Evolutionary conservation across 192 early-diverging fungal genomes (phyloP).

Genomic region (Podila epigama): DNA sequence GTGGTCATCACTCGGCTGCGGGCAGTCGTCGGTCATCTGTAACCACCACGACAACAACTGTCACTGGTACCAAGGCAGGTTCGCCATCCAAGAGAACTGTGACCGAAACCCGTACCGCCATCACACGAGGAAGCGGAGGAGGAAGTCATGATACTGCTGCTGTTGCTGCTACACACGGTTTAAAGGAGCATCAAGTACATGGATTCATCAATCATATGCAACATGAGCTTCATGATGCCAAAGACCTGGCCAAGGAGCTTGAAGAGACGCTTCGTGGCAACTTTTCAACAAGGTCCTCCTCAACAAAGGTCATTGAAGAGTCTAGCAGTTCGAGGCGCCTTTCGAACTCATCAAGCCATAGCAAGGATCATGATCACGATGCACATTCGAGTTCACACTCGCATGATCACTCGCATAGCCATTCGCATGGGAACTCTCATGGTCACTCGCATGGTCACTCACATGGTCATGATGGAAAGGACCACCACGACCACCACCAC

Average conservation of each 20-base stretch:
- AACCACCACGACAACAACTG: background rate
- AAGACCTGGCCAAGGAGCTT: slow-evolving; percentile 7
- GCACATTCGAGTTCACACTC: background rate
- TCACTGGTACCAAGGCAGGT: background rate
- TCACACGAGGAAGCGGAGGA: background rate
- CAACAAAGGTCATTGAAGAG: background rate
- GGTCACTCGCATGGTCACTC: too few relatives aligned
- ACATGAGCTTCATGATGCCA: slow-evolving; percentile 9
- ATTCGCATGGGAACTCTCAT: too few relatives aligned
- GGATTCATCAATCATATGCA: slow-evolving; percentile 28
- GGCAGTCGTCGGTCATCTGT: background rate
- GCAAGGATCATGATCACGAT: background rate
- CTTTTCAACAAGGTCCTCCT: background rate
- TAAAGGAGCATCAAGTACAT: slow-evolving; percentile 20
- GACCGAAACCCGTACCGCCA: background rate
- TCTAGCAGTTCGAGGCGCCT: background rate
- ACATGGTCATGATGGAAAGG: too few relatives aligned
- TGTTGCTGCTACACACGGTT: slow-evolving; percentile 2
- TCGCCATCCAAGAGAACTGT: background rate
- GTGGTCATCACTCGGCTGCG: background rate
- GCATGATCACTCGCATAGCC: background rate
- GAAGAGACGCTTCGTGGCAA: slow-evolving; percentile 20
- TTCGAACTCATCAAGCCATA: background rate
- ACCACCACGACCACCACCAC: background rate
- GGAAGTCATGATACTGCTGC: slow-evolving; percentile 24